These are phyloP conservation scores for Fusarium drepaniforme DNA, from an alignment of 2,329 filamentous ascomycete species.

Conservation along the genomic window DNA sequence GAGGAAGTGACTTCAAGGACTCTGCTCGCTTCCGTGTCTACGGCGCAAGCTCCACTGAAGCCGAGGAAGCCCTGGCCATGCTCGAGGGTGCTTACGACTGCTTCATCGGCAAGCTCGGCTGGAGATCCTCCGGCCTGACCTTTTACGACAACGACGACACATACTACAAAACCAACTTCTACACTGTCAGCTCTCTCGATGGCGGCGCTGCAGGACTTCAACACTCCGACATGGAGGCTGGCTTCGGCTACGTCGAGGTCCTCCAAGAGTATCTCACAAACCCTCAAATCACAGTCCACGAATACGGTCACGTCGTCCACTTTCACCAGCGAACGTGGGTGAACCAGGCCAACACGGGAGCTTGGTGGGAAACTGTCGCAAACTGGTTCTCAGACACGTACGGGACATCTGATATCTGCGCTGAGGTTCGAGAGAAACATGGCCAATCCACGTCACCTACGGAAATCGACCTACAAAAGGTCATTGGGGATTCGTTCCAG, in stretches of 20 bases:
- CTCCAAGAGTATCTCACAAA: neutral
- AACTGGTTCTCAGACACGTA: constrained; percentile 3
- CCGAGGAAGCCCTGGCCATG: neutral
- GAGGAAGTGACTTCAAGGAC: neutral
- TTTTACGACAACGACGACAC: neutral
- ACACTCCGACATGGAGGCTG: neutral
- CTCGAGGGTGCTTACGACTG: neutral
- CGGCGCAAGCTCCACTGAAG: neutral
- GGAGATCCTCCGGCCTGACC: neutral
- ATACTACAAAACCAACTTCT: neutral
- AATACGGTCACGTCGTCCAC: neutral
- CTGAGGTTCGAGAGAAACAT: neutral
- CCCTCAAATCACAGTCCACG: neutral
- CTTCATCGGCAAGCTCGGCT: neutral
- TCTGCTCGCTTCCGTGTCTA: neutral
- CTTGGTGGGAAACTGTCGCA: constrained; percentile 1
- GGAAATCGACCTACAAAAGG: neutral
- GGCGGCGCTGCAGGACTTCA: neutral
- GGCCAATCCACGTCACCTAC: neutral
- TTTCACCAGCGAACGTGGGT: neutral
- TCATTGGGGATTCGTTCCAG: neutral
- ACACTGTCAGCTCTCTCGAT: neutral
- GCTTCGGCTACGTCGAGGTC: neutral
- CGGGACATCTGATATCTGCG: neutral
- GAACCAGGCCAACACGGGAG: neutral